Conservation (phyloP, 2,329 filamentous ascomycete genomes). For the Alternaria ventricosa region DNA sequence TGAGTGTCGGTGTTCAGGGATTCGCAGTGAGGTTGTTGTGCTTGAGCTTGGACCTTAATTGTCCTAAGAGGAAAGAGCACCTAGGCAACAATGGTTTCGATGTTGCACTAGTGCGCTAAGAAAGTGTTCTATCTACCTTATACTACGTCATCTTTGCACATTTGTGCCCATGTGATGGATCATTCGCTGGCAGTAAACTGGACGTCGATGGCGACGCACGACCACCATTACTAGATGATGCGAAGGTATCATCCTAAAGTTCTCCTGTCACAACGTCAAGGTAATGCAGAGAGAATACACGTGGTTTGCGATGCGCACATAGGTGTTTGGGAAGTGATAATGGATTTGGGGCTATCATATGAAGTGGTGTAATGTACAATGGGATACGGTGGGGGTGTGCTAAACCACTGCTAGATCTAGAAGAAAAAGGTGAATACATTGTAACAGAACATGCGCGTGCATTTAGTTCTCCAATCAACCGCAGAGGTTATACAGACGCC, state of each 20-base stretch:
- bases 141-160: background rate
- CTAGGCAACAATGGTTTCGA: background rate
- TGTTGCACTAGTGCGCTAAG: background rate
- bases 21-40: background rate
- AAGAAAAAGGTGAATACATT: too few relatives aligned
- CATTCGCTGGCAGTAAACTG: background rate
- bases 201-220: background rate
- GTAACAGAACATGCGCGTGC: too few relatives aligned
- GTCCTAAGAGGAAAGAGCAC: background rate
- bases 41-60: background rate
- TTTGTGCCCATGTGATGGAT: background rate
- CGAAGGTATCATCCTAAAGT: too few relatives aligned
- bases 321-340: background rate
- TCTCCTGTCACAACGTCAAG: background rate
- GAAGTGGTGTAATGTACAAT: too few relatives aligned
- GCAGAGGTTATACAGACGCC: too few relatives aligned
- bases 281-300: background rate
- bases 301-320: fast-evolving
- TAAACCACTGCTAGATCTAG: too few relatives aligned
- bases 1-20: background rate
- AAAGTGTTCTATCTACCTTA: background rate
- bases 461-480: too few relatives aligned
- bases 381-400: too few relatives aligned
- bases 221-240: background rate
- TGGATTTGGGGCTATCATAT: background rate